Percentiles rank a stretch among this genome's conserved stretches.
Conservation (phyloP, 768 basidiomycete species). For the Glaciozyma martinii region DNA sequence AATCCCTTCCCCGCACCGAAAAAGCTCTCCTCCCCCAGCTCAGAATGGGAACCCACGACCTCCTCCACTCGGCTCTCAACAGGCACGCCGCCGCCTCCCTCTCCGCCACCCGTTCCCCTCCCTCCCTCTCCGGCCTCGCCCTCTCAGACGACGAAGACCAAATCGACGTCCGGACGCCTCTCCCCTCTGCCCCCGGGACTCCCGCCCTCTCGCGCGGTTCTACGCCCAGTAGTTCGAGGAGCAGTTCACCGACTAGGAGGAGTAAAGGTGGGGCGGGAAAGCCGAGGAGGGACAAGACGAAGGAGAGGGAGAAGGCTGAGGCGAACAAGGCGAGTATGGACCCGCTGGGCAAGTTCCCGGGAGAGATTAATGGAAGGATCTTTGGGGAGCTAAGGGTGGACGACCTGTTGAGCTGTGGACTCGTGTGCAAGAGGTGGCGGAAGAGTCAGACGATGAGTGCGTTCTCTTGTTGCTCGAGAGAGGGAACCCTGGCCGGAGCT, state of each 20-base stretch:
- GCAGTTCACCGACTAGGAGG: not conserved
- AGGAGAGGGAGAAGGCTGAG: slow-evolving; percentile 27
- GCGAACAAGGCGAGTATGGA: slow-evolving; percentile 25
- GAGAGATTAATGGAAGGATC: slow-evolving; percentile 29
- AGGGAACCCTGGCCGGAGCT: not conserved
- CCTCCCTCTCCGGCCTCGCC: no score
- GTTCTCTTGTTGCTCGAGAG: not conserved
- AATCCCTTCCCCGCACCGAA: no score
- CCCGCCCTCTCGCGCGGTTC: no score
- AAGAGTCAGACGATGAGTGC: slow-evolving; percentile 33
- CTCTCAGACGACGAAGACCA: no score
- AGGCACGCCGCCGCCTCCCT: no score
- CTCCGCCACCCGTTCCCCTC: no score
- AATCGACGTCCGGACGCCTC: no score
- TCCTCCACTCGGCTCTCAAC: no score
- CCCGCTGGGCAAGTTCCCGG: slow-evolving; percentile 33
- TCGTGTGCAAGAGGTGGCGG: slow-evolving; percentile 34
- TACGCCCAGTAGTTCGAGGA: no score
- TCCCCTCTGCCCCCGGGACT: no score
- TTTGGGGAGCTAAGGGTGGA: slow-evolving; percentile 27
- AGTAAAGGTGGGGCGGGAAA: slow-evolving; percentile 25
- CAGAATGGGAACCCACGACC: no score
- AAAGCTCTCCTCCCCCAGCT: no score
- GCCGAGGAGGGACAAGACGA: slow-evolving; percentile 30
- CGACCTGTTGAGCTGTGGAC: slow-evolving; percentile 21